Percentiles rank a stretch among this genome's conserved stretches.
Evolutionary conservation across 805 yeast genomes (phyloP).

Genomic region (Suhomyces tanzawaensis): DNA sequence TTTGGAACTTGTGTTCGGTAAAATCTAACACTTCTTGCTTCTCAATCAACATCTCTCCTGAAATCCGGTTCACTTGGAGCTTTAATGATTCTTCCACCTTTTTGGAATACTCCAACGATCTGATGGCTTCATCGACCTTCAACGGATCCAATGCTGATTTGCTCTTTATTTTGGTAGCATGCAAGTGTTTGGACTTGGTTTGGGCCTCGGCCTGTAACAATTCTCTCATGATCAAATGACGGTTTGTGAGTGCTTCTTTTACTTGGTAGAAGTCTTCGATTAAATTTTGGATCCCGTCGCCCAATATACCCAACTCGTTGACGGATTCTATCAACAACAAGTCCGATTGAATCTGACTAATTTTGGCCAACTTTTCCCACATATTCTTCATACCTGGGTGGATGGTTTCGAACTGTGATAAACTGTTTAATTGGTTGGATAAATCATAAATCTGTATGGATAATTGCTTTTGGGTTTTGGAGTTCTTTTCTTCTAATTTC

Average conservation of each 20-base stretch:
- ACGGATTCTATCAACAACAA: conserved; percentile 68
- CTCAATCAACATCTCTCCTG: conserved; percentile 82
- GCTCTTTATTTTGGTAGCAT: conserved; percentile 69
- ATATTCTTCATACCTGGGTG: conserved; percentile 69
- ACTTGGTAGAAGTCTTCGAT: conserved; percentile 78
- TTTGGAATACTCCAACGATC: conserved; percentile 74
- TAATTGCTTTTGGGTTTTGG: conserved; percentile 56
- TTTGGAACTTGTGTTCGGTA: conserved; percentile 55
- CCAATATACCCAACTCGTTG: conserved; percentile 68
- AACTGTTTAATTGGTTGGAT: conserved; percentile 37
- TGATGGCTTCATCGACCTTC: conserved; percentile 86
- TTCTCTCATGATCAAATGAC: conserved; percentile 92
- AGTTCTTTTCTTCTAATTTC: conserved; percentile 49
- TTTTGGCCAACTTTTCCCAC: conserved; percentile 77
- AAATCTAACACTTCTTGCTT: conserved; percentile 55
- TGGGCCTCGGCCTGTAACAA: conserved; percentile 72
- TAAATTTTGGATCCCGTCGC: conserved; percentile 67
- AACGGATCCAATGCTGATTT: conserved; percentile 77
- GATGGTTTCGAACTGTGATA: conserved; percentile 43
- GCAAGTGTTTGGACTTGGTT: conserved; percentile 65
- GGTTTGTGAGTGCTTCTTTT: conserved; percentile 88
- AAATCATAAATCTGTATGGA: conserved; percentile 48
- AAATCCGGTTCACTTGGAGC: conserved; percentile 75
- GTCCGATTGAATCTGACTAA: conserved; percentile 71
- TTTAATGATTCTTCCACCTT: conserved; percentile 72